Base-by-base conservation (phyloP, 2,329 filamentous ascomycete species). In the Microcera coccophila region DNA sequence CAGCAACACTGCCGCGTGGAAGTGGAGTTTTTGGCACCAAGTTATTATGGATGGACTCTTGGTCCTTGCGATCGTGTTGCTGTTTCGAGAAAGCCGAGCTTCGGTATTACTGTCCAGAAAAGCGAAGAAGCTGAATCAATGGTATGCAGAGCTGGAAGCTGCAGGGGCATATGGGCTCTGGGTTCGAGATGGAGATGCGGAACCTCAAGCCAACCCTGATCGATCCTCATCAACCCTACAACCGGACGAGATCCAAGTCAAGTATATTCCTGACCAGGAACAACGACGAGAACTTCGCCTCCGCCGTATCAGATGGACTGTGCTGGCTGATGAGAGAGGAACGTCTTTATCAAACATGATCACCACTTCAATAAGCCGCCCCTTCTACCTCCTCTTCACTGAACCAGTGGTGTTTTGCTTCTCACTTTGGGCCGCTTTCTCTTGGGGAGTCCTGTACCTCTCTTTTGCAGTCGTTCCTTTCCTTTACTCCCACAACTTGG, bases 21-120 rank as follows among this genome's bases (percentile, higher is more conserved):
- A 87, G 48, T 95, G 90, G 90, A 79, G 90, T 0, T 95, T 94
- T 62, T 95, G 89, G 75, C 74, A 90, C 20, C 90, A 96, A 54
- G 79, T 81, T 7, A 89, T 95, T 35, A 68, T 78, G 17, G 79
- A 82, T 41, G 81, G 73, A 0, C 62, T 81, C 1, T 64, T 93
- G 35, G 76, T 68, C 41, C 52, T 79, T 1, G 66, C 82, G 1
- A 76, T 95, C 17, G 73, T 78, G 10, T 41, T 86, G 4, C 78
- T 88, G 42, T 90, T 95, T 66, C 79, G 81, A 34, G 90, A 96
- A 64, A 95, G 87, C 3, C 73, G 90, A 7, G 90, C 86, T 0
- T 85, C 81, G 1, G 89, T 96, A 1, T 65, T 96, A 5, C 69
- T 96, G 7, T 85, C 83, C 5, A 75, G 81, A 12, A 94, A 90